A percentile compares a stretch with the other conserved stretches of the same genome.
These are phyloP conservation scores for Aspergillus alliaceus DNA, from an alignment of 2,329 filamentous ascomycete species.

Conservation along the genomic window DNA sequence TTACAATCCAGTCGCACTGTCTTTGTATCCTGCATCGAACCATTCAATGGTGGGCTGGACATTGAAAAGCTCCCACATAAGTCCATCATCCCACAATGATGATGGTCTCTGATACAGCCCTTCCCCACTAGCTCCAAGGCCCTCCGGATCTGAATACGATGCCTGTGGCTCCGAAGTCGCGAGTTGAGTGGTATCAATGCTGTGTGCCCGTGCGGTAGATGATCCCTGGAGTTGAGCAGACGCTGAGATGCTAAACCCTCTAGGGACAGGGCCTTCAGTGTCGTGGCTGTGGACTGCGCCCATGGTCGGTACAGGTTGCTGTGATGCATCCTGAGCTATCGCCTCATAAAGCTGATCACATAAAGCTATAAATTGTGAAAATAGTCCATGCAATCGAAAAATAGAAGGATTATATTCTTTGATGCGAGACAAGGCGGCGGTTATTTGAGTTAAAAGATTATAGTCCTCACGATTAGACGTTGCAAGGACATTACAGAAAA, in stretches of 20 bases:
- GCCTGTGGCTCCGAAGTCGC: no score
- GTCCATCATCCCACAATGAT: background rate
- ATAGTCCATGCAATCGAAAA: background rate
- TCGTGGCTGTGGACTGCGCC: background rate
- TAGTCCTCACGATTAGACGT: background rate
- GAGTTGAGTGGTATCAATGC: background rate
- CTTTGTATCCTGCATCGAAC: background rate
- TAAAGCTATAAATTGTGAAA: background rate
- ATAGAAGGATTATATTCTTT: background rate
- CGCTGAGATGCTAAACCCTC: background rate
- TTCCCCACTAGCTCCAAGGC: background rate
- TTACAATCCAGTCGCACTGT: background rate
- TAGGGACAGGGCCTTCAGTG: background rate
- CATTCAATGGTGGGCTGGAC: background rate
- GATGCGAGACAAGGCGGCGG: background rate
- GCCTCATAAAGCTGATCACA: background rate
- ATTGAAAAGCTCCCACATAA: constrained; percentile 3
- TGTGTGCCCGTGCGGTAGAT: background rate
- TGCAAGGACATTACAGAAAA: background rate
- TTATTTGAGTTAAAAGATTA: background rate
- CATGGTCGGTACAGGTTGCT: background rate
- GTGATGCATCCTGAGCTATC: background rate
- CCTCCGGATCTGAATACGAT: background rate
- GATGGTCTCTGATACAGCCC: background rate
- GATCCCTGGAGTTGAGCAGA: background rate